A percentile compares a stretch with the other conserved stretches of the same genome.
These are phyloP conservation scores for Pyronema omphalodes DNA, from an alignment of 495 filamentous ascomycete species.

Conservation along the genomic window DNA sequence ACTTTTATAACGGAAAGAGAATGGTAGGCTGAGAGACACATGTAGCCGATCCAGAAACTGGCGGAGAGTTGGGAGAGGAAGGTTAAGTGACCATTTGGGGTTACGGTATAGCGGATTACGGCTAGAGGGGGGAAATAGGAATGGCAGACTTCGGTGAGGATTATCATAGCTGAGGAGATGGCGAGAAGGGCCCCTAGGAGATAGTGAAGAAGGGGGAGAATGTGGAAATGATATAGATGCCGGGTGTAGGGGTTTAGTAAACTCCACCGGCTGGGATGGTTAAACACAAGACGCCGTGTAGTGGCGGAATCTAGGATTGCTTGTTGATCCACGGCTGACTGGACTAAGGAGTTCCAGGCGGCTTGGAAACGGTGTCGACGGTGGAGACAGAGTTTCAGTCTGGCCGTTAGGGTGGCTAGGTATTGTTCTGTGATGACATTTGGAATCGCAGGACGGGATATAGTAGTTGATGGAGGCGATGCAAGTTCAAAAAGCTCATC, in stretches of 20 bases:
- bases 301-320: constrained; percentile 67
- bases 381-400: constrained; percentile 62
- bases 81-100: constrained; percentile 63
- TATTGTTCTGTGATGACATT: constrained; percentile 84
- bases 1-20: constrained; percentile 79
- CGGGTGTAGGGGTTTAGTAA: constrained; percentile 74
- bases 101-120: constrained; percentile 64
- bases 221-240: constrained; percentile 51
- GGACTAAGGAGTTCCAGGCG: constrained; percentile 68
- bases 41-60: constrained; percentile 80
- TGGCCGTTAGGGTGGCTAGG: constrained; percentile 69
- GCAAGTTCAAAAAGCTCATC: constrained; percentile 65
- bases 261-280: constrained; percentile 33
- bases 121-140: constrained; percentile 55
- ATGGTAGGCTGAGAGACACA: constrained; percentile 68
- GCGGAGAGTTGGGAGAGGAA: constrained; percentile 72
- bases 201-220: constrained; percentile 46
- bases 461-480: constrained; percentile 44
- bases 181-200: constrained; percentile 45
- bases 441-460: constrained; percentile 33
- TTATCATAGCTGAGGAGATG: constrained; percentile 57
- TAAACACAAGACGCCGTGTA: constrained; percentile 64
- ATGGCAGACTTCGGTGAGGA: constrained; percentile 86
- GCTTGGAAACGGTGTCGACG: constrained; percentile 61
- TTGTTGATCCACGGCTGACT: constrained; percentile 53